Conservation (phyloP, 2,329 filamentous ascomycete genomes). For the Cadophora sp. region DNA sequence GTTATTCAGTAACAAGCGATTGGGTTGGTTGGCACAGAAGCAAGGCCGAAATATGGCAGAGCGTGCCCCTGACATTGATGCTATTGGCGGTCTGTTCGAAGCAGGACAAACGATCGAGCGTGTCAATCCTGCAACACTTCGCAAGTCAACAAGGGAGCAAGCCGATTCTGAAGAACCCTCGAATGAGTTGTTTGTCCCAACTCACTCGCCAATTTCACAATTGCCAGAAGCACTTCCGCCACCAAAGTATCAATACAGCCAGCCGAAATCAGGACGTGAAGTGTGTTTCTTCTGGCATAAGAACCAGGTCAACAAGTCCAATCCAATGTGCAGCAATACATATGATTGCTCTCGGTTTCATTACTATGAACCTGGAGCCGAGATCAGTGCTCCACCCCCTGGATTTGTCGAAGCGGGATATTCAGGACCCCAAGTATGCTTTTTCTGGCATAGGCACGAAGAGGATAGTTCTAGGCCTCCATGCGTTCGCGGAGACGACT, state of each 20-base stretch:
- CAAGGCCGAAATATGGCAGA: slow-evolving; percentile 54
- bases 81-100: slow-evolving; percentile 39
- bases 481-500: slow-evolving; percentile 18
- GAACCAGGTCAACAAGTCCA: neutral
- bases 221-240: slow-evolving; percentile 7
- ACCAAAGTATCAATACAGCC: neutral
- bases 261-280: slow-evolving; percentile 1
- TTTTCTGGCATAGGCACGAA: slow-evolving; percentile 22
- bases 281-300: slow-evolving; percentile 14
- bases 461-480: neutral
- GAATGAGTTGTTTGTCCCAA: neutral
- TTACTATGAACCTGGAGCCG: slow-evolving; percentile 11
- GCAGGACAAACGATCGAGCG: slow-evolving; percentile 32
- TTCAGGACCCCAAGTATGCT: slow-evolving; percentile 15
- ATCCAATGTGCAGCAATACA: neutral
- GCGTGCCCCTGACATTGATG: slow-evolving; percentile 47
- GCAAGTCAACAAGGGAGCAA: slow-evolving; percentile 18
- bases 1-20: slow-evolving; percentile 49
- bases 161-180: neutral
- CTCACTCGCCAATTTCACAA: neutral
- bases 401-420: neutral
- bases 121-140: slow-evolving; percentile 29
- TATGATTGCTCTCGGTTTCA: neutral
- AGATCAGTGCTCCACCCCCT: slow-evolving; percentile 2
- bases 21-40: slow-evolving; percentile 49